These are phyloP conservation scores for Candida andamanensis DNA, from an alignment of 805 yeast species.

Conservation along the genomic window DNA sequence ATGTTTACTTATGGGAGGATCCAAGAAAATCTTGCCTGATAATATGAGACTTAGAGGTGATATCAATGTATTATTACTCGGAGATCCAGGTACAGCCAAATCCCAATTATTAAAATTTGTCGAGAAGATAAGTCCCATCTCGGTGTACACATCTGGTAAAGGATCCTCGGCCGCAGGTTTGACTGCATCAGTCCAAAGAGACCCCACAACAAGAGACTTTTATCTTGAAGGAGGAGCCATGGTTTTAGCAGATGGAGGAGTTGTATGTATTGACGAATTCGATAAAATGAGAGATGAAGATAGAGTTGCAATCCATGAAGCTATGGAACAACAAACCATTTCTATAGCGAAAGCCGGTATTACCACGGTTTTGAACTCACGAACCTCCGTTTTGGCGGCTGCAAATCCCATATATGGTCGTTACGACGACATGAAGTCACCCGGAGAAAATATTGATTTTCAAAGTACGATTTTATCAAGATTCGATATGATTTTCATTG, in stretches of 20 bases:
- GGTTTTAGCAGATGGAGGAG: slow-evolving; percentile 99
- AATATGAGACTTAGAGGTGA: slow-evolving; percentile 97
- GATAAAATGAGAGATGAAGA: slow-evolving; percentile 99
- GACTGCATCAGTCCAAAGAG: slow-evolving; percentile 96
- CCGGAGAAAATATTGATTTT: slow-evolving; percentile 97
- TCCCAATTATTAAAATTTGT: slow-evolving; percentile 94
- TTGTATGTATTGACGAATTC: slow-evolving; percentile 97
- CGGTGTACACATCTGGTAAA: slow-evolving; percentile 96
- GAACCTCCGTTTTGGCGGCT: slow-evolving; percentile 96
- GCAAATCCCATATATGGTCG: slow-evolving; percentile 97
- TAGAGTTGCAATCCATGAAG: slow-evolving; percentile 98
- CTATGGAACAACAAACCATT: slow-evolving; percentile 99
- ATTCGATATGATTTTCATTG: slow-evolving; percentile 97
- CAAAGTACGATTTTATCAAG: slow-evolving; percentile 95
- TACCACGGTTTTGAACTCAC: slow-evolving; percentile 90
- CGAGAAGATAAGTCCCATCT: slow-evolving; percentile 89
- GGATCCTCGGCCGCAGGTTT: slow-evolving; percentile 99
- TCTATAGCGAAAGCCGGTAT: slow-evolving; percentile 99
- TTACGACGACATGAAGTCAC: slow-evolving; percentile 91
- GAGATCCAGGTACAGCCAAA: slow-evolving; percentile 99
- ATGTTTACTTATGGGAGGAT: slow-evolving; percentile 90
- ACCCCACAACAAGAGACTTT: slow-evolving; percentile 80
- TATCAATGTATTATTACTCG: slow-evolving; percentile 84
- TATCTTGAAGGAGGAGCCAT: slow-evolving; percentile 98
- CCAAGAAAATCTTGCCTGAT: slow-evolving; percentile 87